phyloP scores from a whole-genome alignment of 768 basidiomycete species.

The Pleurotus eryngii region DNA sequence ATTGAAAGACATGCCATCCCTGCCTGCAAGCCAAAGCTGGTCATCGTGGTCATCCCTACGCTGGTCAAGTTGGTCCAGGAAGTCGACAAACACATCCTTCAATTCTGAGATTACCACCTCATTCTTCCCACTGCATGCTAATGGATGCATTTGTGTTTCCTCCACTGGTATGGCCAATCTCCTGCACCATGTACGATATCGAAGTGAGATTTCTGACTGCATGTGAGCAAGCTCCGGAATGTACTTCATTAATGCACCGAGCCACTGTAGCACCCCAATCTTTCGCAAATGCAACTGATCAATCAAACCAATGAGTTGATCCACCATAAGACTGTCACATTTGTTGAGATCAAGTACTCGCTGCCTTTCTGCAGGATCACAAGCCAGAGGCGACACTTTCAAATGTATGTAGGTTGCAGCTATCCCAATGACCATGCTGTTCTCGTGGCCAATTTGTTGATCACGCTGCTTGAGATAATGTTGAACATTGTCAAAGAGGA shows the following conservation, averaged over 20 bases:
- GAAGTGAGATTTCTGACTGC: slow-evolving; percentile 16
- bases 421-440: slow-evolving; percentile 23
- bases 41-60: slow-evolving; percentile 12
- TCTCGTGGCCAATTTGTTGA: slow-evolving; percentile 23
- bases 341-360: slow-evolving; percentile 1
- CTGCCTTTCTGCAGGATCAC: slow-evolving; percentile 19
- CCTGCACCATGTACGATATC: slow-evolving; percentile 19
- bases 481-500: slow-evolving; percentile 28
- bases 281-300: slow-evolving; percentile 21
- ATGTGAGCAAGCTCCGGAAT: slow-evolving; percentile 20
- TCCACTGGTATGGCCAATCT: slow-evolving; percentile 9
- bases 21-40: slow-evolving; percentile 2
- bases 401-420: slow-evolving; percentile 16
- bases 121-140: slow-evolving; percentile 24
- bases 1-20: slow-evolving; percentile 35
- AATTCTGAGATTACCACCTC: slow-evolving; percentile 25
- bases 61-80: slow-evolving; percentile 30
- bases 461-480: slow-evolving; percentile 24
- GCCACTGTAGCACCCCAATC: slow-evolving; percentile 25
- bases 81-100: slow-evolving; percentile 28
- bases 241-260: slow-evolving; percentile 19
- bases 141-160: slow-evolving; percentile 20
- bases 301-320: slow-evolving; percentile 19
- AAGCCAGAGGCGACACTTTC: slow-evolving; percentile 12
- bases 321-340: slow-evolving; percentile 16